These are phyloP conservation scores for Mortierella sp. DNA, from an alignment of 371 early-diverging fungal species.

Conservation along the genomic window DNA sequence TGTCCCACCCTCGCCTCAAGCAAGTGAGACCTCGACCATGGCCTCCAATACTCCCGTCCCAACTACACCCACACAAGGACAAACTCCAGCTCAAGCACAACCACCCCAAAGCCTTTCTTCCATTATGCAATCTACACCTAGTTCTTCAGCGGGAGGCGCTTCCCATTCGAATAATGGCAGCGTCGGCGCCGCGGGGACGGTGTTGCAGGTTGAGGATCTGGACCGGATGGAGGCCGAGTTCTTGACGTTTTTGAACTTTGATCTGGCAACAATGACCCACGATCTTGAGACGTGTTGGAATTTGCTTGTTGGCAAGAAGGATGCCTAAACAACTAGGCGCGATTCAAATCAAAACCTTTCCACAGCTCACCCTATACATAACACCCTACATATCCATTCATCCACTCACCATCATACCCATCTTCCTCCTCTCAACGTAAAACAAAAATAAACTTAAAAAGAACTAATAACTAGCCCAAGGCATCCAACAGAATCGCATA, in stretches of 20 bases:
- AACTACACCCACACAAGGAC: neutral
- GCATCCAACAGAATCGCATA: neutral
- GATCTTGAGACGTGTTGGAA: conserved; percentile 56
- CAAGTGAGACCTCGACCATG: conserved; percentile 19
- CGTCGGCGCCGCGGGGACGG: neutral
- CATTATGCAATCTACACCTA: conserved; percentile 12
- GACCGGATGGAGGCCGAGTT: conserved; percentile 72
- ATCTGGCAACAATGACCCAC: conserved; percentile 46
- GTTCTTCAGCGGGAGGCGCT: no score
- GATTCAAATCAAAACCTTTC: no score
- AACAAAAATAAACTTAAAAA: conserved; percentile 7
- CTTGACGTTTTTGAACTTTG: conserved; percentile 66
- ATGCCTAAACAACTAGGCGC: neutral
- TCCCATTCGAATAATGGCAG: no score
- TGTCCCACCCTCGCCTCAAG: conserved; percentile 18
- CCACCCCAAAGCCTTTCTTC: conserved; percentile 21
- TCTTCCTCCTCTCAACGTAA: neutral
- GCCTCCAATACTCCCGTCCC: neutral
- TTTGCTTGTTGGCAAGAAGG: conserved; percentile 41
- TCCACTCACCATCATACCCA: neutral
- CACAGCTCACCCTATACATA: neutral
- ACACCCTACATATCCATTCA: neutral
- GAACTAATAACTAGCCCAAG: neutral
- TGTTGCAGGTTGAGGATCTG: conserved; percentile 50
- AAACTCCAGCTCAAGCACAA: neutral